phyloP scores from a whole-genome alignment of 768 basidiomycete species.

The Leccinellum luteum region DNA sequence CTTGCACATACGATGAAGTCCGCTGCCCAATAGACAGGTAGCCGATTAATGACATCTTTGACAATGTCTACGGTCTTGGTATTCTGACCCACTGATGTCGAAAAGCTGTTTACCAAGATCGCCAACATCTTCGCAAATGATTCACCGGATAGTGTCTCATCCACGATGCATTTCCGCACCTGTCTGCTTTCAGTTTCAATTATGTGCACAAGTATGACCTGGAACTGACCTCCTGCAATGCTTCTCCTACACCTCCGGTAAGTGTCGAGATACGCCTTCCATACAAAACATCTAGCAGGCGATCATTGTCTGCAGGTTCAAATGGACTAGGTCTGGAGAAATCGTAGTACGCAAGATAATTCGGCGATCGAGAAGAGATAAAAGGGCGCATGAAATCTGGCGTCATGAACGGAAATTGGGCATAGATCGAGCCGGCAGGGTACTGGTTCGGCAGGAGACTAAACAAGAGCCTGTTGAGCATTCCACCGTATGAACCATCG shows the following conservation, averaged over 20 bases:
- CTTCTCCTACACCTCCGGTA: constrained; percentile 4
- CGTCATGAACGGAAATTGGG: constrained; percentile 78
- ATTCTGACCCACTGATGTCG: neutral
- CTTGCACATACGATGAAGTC: constrained; percentile 49
- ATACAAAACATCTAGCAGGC: constrained; percentile 6
- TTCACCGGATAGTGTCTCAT: constrained; percentile 9
- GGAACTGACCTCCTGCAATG: constrained; percentile 12
- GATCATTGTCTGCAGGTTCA: neutral
- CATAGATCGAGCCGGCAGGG: constrained; percentile 61
- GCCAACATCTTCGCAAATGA: constrained; percentile 13
- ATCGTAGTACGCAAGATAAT: constrained; percentile 45
- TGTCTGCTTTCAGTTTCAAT: neutral
- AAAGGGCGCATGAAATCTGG: constrained; percentile 46
- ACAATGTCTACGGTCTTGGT: constrained; percentile 56
- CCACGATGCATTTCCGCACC: constrained; percentile 11
- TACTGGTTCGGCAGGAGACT: constrained; percentile 69
- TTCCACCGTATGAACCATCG: constrained; percentile 77
- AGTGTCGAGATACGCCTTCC: constrained; percentile 17
- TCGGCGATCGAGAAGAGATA: constrained; percentile 35
- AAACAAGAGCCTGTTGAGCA: constrained; percentile 72
- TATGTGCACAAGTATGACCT: neutral
- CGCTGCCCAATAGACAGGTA: constrained; percentile 62
- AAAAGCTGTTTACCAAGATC: constrained; percentile 12
- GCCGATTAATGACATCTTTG: constrained; percentile 60
- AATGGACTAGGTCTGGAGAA: constrained; percentile 49